Evolutionary conservation across 2,329 filamentous ascomycete species (phyloP), one percentile per base, ranked within the genome.

Genomic region (Chaetomium sp.): DNA sequence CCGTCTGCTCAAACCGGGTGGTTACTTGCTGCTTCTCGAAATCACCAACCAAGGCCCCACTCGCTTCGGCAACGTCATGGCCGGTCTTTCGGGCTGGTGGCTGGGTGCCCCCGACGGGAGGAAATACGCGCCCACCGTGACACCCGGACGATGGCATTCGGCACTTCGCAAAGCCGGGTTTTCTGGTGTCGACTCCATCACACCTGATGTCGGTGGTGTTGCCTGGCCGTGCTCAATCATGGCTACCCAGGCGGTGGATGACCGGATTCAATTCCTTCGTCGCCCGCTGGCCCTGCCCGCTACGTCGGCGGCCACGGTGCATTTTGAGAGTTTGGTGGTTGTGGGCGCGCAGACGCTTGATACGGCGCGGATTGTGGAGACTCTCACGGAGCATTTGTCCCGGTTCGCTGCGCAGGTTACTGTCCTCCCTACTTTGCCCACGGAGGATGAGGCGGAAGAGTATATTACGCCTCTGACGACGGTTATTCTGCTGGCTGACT

Each of bases 1-100:
- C 9, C 57, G 58, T 4, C 61, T 76, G 2, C 59, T 74, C 1
- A 68, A 66, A 12, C 70, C 74, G 0, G 72, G 69, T 4, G 76
- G 76, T 0, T 68, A 69, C 38, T 64, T 79, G 6, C 49, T 67
- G 2, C 61, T 66, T 5, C 36, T 56, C 6, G 61, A 62, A 49
- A n/a, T 54, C 9, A 61, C 59, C 3, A 55, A 65, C 9, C 51
- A 45, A 7, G 38, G 52, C 4, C n/a, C 50, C 1, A 38, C 52
- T 33, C 49, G 40, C 44, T 4, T 46, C 8, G 11, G 35, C 11
- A 51, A 56, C 50, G 43, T 53, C 9, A 50, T 62, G n/a, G 70
- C 70, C 0, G 52, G 61, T 0, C 59, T 69, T 1, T 55, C 65
- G 0, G 67, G 65, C 3, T 73, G 72, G 71, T 73, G 71, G 71